Percentiles rank a stretch among this genome's conserved stretches.
Conservation (phyloP, 2,329 filamentous ascomycete species). For the Triangularia setosa region DNA sequence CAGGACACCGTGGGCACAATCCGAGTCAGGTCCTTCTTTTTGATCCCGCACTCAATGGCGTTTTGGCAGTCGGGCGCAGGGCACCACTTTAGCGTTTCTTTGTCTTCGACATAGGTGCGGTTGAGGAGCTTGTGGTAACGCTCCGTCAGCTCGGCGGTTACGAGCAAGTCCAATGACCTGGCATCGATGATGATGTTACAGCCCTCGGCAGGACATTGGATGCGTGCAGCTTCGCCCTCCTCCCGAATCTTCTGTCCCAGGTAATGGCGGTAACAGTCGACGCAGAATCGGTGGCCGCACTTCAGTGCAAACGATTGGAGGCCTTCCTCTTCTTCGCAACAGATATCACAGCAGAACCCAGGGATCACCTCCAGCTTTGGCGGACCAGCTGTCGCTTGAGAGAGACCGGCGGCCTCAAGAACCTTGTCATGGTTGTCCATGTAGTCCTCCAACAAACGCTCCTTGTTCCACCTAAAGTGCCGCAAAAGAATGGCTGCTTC, state of each 20-base stretch:
- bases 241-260: constrained; percentile 88
- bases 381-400: constrained; percentile 55
- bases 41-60: constrained; percentile 82
- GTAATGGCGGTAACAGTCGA: constrained; percentile 89
- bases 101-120: constrained; percentile 95
- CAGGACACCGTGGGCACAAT: constrained; percentile 90
- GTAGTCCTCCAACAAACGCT: constrained; percentile 89
- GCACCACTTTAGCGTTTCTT: constrained; percentile 94
- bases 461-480: constrained; percentile 93
- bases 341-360: constrained; percentile 91
- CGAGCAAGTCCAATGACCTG: constrained; percentile 76
- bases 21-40: constrained; percentile 77
- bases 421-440: constrained; percentile 84
- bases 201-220: constrained; percentile 84
- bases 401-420: constrained; percentile 79
- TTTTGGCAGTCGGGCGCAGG: constrained; percentile 96
- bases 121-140: constrained; percentile 84
- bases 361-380: constrained; percentile 67
- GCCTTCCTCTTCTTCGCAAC: constrained; percentile 79
- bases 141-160: constrained; percentile 50
- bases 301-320: constrained; percentile 88
- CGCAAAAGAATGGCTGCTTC: constrained; percentile 86
- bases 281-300: constrained; percentile 90
- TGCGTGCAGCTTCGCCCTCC: constrained; percentile 90
- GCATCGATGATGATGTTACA: constrained; percentile 91